phyloP scores from a whole-genome alignment of 75 land plant genomes.

The Cupressus sempervirens region DNA sequence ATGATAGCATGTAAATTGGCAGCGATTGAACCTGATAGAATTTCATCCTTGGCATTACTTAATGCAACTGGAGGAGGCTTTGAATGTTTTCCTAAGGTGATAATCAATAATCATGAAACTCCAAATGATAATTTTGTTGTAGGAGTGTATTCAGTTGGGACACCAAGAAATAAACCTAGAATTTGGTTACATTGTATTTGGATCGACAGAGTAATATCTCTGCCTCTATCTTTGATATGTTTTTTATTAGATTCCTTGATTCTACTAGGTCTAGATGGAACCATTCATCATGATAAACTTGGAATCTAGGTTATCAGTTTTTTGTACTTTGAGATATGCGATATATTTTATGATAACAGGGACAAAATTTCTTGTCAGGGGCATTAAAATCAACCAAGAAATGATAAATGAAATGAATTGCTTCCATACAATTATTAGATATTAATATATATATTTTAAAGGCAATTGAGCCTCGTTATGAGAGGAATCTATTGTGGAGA shows the following conservation, averaged over 20 bases:
- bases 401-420: background rate
- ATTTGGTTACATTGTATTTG: background rate
- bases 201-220: background rate
- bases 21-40: constrained; percentile 70
- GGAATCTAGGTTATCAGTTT: background rate
- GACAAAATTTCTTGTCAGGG: background rate
- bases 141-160: background rate
- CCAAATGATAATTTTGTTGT: background rate
- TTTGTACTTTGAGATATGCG: background rate
- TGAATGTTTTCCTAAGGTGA: constrained; percentile 95
- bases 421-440: background rate
- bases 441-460: background rate
- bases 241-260: background rate
- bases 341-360: background rate
- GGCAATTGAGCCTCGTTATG: background rate
- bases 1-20: constrained; percentile 95
- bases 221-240: background rate
- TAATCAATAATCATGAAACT: background rate
- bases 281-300: background rate
- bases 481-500: background rate
- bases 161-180: background rate
- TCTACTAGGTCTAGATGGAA: background rate
- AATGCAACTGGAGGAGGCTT: constrained; percentile 94
- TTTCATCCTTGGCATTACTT: constrained; percentile 78
- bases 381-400: background rate